A percentile compares a stretch with the other conserved stretches of the same genome.
Evolutionary conservation across 345 rosid species (phyloP).

Genomic region (Murraya paniculata): DNA sequence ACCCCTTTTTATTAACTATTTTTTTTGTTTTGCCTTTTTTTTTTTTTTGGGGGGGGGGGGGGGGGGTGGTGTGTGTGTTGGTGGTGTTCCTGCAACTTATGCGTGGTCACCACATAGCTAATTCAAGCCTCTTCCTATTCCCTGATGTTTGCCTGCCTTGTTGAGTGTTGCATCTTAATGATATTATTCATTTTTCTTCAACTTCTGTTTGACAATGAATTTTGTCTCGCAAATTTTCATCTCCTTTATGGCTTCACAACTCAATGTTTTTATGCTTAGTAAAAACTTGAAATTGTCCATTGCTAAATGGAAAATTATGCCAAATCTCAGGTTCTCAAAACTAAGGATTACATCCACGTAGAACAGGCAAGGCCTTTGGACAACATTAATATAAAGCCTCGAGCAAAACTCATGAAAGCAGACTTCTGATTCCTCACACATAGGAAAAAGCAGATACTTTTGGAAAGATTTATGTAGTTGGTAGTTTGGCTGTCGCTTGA

Average conservation of each 20-base stretch:
- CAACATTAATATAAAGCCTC: slow-evolving; percentile 59
- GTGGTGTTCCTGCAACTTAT: not conserved
- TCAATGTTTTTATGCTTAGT: not conserved
- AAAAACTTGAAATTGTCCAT: not conserved
- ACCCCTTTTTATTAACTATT: not conserved
- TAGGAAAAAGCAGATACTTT: slow-evolving; percentile 19
- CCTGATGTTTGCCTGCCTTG: not conserved
- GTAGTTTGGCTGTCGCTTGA: slow-evolving; percentile 13
- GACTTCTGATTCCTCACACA: slow-evolving; percentile 48
- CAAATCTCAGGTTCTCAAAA: slow-evolving; percentile 73
- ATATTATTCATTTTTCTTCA: too few relatives aligned
- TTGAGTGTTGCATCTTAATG: too few relatives aligned
- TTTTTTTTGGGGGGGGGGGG: too few relatives aligned
- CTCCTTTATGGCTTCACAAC: not conserved
- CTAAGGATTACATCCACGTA: slow-evolving; percentile 87
- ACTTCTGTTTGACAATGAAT: too few relatives aligned
- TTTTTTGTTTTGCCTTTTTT: too few relatives aligned
- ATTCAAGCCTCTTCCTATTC: not conserved
- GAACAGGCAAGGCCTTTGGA: slow-evolving; percentile 78
- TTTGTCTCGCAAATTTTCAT: not conserved
- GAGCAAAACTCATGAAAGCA: slow-evolving; percentile 81
- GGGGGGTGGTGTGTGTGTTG: accelerated
- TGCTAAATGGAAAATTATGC: not conserved
- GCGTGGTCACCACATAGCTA: not conserved
- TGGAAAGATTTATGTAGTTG: slow-evolving; percentile 22